A percentile compares a stretch with the other conserved stretches of the same genome.
Conservation (phyloP, 148 eudicot species). For the Camellia japonica region DNA sequence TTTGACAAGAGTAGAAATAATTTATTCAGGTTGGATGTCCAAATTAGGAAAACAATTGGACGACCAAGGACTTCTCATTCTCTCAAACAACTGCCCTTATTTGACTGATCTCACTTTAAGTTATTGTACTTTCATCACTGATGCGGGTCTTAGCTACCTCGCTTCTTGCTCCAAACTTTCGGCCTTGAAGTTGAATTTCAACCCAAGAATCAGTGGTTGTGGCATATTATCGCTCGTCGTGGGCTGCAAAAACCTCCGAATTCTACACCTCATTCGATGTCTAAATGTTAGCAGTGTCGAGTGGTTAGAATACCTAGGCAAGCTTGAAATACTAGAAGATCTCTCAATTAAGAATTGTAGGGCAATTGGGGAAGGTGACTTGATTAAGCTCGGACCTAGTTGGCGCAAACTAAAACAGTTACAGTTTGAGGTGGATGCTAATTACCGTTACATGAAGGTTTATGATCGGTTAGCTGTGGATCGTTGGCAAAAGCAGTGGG, state of each 20-base stretch:
- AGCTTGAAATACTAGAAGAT: slow-evolving; percentile 57
- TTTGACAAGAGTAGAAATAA: slow-evolving; percentile 66
- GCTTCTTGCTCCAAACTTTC: slow-evolving; percentile 71
- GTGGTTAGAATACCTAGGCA: slow-evolving; percentile 90
- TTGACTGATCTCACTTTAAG: slow-evolving; percentile 72
- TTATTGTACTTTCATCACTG: slow-evolving; percentile 82
- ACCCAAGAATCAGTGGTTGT: slow-evolving; percentile 81
- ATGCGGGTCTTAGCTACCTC: slow-evolving; percentile 64
- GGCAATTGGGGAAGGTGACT: slow-evolving; percentile 85
- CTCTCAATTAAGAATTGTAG: slow-evolving; percentile 74
- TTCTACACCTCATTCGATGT: slow-evolving; percentile 70
- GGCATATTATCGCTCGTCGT: slow-evolving; percentile 75
- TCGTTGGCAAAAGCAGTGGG: slow-evolving; percentile 61
- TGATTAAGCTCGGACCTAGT: slow-evolving; percentile 64
- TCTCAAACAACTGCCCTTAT: slow-evolving; percentile 56
- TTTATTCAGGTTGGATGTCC: slow-evolving; percentile 91
- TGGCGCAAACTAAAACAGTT: slow-evolving; percentile 69
- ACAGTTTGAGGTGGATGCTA: slow-evolving; percentile 77
- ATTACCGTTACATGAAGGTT: slow-evolving; percentile 81
- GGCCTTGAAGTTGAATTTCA: slow-evolving; percentile 63
- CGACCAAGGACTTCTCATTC: slow-evolving; percentile 62
- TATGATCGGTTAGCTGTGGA: slow-evolving; percentile 72
- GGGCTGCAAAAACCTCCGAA: slow-evolving; percentile 62
- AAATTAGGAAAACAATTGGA: slow-evolving; percentile 81
- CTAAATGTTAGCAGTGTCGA: slow-evolving; percentile 61